A percentile compares a stretch with the other conserved stretches of the same genome.
These are phyloP conservation scores for Corinectria fuckeliana DNA, from an alignment of 2,329 filamentous ascomycete species.

Conservation along the genomic window DNA sequence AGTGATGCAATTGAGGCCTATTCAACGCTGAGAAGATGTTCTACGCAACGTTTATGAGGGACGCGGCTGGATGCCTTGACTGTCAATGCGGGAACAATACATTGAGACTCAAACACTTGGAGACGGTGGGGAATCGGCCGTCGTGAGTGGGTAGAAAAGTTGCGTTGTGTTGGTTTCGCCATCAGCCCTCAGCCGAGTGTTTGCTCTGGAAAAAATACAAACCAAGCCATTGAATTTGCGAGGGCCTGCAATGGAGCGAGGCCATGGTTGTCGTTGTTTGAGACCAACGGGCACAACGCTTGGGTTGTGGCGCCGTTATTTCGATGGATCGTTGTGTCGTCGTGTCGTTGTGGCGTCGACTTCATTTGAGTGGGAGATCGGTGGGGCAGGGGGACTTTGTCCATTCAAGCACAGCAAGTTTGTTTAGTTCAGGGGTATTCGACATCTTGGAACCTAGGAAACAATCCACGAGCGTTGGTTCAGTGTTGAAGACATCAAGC, in stretches of 20 bases:
- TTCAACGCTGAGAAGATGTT: background rate
- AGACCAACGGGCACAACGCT: background rate
- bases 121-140: background rate
- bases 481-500: too few relatives aligned
- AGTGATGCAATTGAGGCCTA: conserved; percentile 4
- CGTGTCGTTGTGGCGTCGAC: background rate
- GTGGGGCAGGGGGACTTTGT: background rate
- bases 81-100: background rate
- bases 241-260: background rate
- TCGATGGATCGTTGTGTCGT: background rate
- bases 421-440: background rate
- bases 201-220: background rate
- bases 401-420: background rate
- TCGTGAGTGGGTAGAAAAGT: background rate
- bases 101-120: background rate
- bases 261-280: background rate
- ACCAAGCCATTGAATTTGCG: background rate
- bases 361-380: background rate
- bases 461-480: too few relatives aligned
- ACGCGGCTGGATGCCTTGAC: background rate
- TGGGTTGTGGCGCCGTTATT: background rate
- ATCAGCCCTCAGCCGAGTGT: background rate
- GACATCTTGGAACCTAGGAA: too few relatives aligned
- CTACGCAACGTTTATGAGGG: background rate
- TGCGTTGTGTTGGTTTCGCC: background rate